These are phyloP conservation scores for Phyllosticta citrichinensis DNA, from an alignment of 2,329 filamentous ascomycete species.

Conservation along the genomic window DNA sequence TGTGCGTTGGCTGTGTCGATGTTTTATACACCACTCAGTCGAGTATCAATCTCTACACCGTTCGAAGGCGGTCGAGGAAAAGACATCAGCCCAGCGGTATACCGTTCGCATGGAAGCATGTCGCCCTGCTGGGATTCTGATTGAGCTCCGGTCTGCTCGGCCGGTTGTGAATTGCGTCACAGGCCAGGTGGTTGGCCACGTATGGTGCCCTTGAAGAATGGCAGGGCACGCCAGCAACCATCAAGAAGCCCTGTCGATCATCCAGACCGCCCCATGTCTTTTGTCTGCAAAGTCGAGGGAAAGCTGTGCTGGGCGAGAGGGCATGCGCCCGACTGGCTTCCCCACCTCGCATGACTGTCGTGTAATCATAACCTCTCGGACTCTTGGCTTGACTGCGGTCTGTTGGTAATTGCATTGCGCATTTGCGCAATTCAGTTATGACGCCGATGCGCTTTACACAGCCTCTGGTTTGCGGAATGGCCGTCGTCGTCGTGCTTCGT, in stretches of 20 bases:
- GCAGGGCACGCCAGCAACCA: neutral
- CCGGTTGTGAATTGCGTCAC: neutral
- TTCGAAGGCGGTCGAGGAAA: neutral
- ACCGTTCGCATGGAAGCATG: neutral
- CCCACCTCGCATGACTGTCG: neutral
- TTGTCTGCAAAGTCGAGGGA: neutral
- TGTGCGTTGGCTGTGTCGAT: neutral
- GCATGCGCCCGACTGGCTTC: neutral
- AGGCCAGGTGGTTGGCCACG: neutral
- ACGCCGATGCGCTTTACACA: neutral
- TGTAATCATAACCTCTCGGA: neutral
- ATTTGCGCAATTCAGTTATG: neutral
- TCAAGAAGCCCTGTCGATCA: neutral
- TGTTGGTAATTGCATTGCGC: neutral
- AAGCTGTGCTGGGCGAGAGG: neutral
- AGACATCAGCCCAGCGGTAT: neutral
- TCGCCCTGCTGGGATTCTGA: neutral
- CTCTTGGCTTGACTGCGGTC: neutral
- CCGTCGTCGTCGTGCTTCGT: neutral
- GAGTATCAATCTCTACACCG: neutral
- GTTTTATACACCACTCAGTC: neutral
- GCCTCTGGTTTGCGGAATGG: neutral
- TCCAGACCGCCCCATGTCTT: neutral
- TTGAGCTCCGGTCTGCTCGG: neutral
- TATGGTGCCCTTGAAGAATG: neutral